A percentile compares a stretch with the other conserved stretches of the same genome.
phyloP scores from a whole-genome alignment of 805 yeast genomes.

The Saturnispora besseyi region DNA sequence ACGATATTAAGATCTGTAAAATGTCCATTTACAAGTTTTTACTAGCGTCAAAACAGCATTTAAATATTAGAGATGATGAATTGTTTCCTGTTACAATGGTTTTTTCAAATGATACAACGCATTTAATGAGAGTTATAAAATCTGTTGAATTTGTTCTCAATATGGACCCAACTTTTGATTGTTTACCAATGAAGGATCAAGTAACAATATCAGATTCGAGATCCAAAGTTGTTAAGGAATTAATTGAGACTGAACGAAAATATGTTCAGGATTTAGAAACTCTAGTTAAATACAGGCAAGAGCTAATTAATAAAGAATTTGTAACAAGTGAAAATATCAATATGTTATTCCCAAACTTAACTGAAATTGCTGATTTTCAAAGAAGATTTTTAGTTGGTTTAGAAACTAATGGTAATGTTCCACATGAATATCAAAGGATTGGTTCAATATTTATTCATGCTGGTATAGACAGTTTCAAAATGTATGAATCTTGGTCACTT shows the following conservation, averaged over 20 bases:
- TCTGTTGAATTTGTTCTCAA: constrained; percentile 63
- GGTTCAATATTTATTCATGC: constrained; percentile 86
- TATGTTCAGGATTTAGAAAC: constrained; percentile 87
- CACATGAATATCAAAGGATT: constrained; percentile 68
- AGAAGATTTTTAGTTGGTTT: constrained; percentile 79
- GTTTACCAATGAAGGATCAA: constrained; percentile 19
- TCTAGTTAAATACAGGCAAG: constrained; percentile 56
- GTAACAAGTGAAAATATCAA: constrained; percentile 75
- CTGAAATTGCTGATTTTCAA: constrained; percentile 83
- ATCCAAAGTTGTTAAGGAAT: constrained; percentile 73
- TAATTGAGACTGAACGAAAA: constrained; percentile 84
- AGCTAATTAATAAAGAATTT: constrained; percentile 53
- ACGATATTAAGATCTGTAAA: constrained; percentile 77
- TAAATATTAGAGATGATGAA: constrained; percentile 68
- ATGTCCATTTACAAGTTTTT: constrained; percentile 85
- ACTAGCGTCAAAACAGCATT: constrained; percentile 70
- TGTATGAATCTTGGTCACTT: constrained; percentile 91
- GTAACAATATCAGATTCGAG: constrained; percentile 42
- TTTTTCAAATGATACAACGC: constrained; percentile 73
- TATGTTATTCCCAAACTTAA: constrained; percentile 74
- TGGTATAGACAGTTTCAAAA: constrained; percentile 66
- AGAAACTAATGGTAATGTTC: constrained; percentile 77
- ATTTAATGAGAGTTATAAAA: constrained; percentile 61
- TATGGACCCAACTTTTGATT: constrained; percentile 33
- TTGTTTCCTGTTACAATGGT: constrained; percentile 87